Evolutionary conservation across 2,329 filamentous ascomycete species (phyloP), one percentile per base, ranked within the genome.

Genomic region (Helotiales sp.): DNA sequence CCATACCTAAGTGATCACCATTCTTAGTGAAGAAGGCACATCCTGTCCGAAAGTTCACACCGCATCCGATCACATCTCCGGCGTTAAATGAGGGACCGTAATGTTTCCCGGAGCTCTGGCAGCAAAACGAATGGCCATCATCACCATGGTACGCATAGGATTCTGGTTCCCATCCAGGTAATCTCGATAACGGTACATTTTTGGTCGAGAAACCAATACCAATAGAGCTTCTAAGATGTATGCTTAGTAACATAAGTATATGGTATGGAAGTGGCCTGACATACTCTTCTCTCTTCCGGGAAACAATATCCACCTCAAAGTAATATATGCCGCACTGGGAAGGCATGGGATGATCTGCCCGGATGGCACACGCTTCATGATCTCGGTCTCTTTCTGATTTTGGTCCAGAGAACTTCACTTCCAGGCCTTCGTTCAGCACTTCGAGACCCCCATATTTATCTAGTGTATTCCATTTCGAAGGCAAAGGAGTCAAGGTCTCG

Each of bases 271-370:
- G n/a, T 51, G 4, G 29, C 48, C 5, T 22, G 52, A 67, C 81
- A 63, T 77, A 86, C 84, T 84, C 84, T 66, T 90, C 87, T 69
- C 87, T 86, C 52, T 83, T 83, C 67, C 86, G 85, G 7, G 84
- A 83, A 51, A 87, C 72, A 48, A 91, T 82, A 8, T 82, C 74
- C 24, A 88, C 80, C 71, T 99, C 95, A 70, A 86, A 99, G 72
- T 99, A 99, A 73, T 96, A 99, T 59, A 99, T 88, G 1, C 95
- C 95, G 65, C 90, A 95, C 69, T 96, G 89, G 33, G 86, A 81
- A 3, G 95, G 92, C 85, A 98, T 97, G 49, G 87, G 84, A 71
- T 92, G 81, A 72, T 99, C 89, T 27, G 93, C 85, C 55, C 95
- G 86, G 57, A 96, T 86, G 12, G 90, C 85, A 33, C 86, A 91